Evolutionary conservation across 2,329 filamentous ascomycete genomes (phyloP).

Genomic region (Ascocoryne sarcoides): DNA sequence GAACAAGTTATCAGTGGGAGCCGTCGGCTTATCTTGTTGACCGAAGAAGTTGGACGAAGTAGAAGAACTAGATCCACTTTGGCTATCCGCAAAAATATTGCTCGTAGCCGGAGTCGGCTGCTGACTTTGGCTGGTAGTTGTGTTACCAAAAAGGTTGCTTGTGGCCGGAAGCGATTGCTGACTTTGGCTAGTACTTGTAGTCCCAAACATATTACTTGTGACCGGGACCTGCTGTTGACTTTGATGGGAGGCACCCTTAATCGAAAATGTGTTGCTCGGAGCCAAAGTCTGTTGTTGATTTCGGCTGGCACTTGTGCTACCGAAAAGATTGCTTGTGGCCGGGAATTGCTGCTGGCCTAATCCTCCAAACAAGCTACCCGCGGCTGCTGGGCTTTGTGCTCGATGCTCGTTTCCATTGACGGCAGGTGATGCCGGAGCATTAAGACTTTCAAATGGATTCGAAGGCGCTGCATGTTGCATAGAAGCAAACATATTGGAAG

Average conservation of each 20-base stretch:
- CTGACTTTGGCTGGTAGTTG: not conserved
- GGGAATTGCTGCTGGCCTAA: not conserved
- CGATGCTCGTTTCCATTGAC: not conserved
- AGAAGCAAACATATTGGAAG: not conserved
- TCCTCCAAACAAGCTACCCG: slow-evolving; percentile 1
- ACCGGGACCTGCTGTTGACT: slow-evolving; percentile 1
- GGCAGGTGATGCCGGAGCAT: not conserved
- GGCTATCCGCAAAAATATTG: slow-evolving; percentile 9
- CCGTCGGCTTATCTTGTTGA: not conserved
- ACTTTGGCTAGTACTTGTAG: slow-evolving; percentile 3
- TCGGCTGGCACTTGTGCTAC: too few species aligned
- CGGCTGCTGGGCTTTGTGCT: not conserved
- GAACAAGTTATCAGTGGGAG: slow-evolving; percentile 1
- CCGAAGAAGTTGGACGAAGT: slow-evolving; percentile 4
- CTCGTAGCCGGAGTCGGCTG: not conserved
- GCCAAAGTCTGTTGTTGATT: too few species aligned
- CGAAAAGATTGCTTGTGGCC: slow-evolving; percentile 6
- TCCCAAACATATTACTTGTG: slow-evolving; percentile 11
- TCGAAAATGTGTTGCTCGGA: too few species aligned
- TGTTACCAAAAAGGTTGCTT: slow-evolving; percentile 7
- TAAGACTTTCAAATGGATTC: not conserved
- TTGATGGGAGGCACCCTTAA: too few species aligned
- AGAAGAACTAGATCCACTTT: not conserved
- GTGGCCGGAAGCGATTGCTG: slow-evolving; percentile 4
- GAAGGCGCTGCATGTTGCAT: not conserved